Evolutionary conservation across 2,329 filamentous ascomycete species (phyloP).

Genomic region (Trichophaea hybrida): DNA sequence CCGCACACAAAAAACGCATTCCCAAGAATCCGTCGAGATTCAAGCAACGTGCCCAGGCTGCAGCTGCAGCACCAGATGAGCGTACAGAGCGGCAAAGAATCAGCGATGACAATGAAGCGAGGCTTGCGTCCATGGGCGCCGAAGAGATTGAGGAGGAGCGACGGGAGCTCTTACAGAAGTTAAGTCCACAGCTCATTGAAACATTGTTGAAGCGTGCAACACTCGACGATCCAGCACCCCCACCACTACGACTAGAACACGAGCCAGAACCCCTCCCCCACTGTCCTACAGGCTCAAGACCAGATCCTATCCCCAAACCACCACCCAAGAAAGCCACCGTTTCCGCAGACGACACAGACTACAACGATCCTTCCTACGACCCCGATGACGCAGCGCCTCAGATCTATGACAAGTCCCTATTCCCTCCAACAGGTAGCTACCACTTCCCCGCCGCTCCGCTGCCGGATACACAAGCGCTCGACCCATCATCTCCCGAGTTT

Average conservation of each 20-base stretch:
- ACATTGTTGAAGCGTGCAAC: conserved; percentile 61
- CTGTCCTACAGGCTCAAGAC: neutral
- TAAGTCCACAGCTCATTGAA: conserved; percentile 64
- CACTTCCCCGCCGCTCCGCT: conserved; percentile 48
- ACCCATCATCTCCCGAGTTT: conserved; percentile 71
- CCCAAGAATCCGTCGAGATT: conserved; percentile 53
- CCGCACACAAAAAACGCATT: conserved; percentile 66
- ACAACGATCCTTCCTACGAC: conserved; percentile 32
- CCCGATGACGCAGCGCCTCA: conserved; percentile 35
- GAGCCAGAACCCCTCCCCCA: neutral
- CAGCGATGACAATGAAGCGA: conserved; percentile 64
- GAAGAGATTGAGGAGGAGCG: conserved; percentile 70
- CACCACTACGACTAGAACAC: neutral
- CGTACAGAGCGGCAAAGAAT: conserved; percentile 56
- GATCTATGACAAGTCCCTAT: conserved; percentile 23
- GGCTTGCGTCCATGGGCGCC: conserved; percentile 61
- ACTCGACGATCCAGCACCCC: conserved; percentile 44
- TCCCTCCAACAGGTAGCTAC: conserved; percentile 29
- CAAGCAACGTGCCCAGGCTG: conserved; percentile 41
- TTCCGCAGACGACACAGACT: conserved; percentile 35
- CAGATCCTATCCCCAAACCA: conserved; percentile 24
- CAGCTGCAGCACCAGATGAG: conserved; percentile 29
- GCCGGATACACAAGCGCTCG: conserved; percentile 46
- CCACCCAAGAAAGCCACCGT: conserved; percentile 12
- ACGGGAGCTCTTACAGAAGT: conserved; percentile 60